Base-by-base conservation (phyloP, 441 rosid genomes). In the Eruca vesicaria region DNA sequence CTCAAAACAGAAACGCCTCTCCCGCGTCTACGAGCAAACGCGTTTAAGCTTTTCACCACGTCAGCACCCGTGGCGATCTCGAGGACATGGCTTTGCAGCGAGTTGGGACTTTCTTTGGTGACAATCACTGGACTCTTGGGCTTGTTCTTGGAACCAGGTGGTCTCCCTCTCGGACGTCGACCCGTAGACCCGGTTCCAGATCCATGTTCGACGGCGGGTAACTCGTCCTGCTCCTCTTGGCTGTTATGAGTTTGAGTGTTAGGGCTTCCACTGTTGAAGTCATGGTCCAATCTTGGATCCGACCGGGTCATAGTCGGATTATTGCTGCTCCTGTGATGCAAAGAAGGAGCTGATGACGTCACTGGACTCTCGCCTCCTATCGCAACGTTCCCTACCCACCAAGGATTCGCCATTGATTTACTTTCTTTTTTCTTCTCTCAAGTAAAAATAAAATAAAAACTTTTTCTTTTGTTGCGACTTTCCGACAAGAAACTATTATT, bases 331-430 rank as follows among this genome's bases (percentile, higher is more conserved):
- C 81, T 80, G 52, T 81, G 81, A 32, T 87, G 88, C 64, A 83
- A 84, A 11, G 89, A 73, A 6, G 85, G 84, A 62, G 82, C 41
- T 58, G 89, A 63, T 38, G 90, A 29, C 11, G 86, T 71, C 21
- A 74, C 75, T 10, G 79, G 82, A 74, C 84, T 81, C 21, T 88
- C 94, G 12, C 79, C 88, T n/a, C n/a, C n/a, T n/a, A n/a, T n/a
- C n/a, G n/a, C n/a, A n/a, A n/a, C n/a, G n/a, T n/a, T n/a, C 45
- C 91, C 96, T 28, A 90, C 89, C 98, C 98, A 91, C 97, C 97
- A 91, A 6, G 91, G 93, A 78, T 86, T 89, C 31, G 96, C 94
- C 98, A 91, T 91, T 33, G 55, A 57, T 64, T 57, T 60, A 7
- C 19, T 8, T 19, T 43, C 21, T 9, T 50, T 6, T 11, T 9